These are phyloP conservation scores for Artemisia argyi DNA, from an alignment of 129 eudicot species.

Conservation along the genomic window DNA sequence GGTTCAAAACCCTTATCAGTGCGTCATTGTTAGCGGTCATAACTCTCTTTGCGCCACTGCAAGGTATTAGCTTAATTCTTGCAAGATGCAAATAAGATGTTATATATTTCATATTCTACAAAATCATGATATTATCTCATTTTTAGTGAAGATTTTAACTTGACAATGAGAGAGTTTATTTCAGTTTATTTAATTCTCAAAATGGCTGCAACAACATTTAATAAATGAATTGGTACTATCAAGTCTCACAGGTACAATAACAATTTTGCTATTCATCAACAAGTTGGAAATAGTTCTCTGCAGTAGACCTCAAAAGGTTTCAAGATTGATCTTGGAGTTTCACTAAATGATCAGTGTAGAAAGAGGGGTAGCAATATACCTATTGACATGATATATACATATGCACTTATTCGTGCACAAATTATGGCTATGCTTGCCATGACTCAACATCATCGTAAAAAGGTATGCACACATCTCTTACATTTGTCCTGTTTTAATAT, in stretches of 20 bases:
- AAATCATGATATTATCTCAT: too few relatives aligned
- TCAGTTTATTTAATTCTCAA: too few relatives aligned
- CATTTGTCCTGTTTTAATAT: too few relatives aligned
- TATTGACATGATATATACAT: conserved; percentile 77
- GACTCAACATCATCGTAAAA: conserved; percentile 87
- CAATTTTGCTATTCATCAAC: conserved; percentile 45
- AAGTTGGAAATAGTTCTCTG: conserved; percentile 37
- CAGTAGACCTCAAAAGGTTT: conserved; percentile 47
- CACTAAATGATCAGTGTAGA: conserved; percentile 33
- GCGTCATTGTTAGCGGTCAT: too few relatives aligned
- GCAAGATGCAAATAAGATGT: too few relatives aligned
- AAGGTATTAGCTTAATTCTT: too few relatives aligned
- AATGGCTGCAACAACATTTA: conserved; percentile 77
- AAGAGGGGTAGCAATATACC: conserved; percentile 74
- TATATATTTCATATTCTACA: too few relatives aligned
- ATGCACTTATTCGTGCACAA: conserved; percentile 90
- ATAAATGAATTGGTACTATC: conserved; percentile 52
- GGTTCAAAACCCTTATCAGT: too few relatives aligned
- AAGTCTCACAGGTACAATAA: conserved; percentile 41
- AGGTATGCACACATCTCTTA: conserved; percentile 39
- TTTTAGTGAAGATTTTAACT: too few relatives aligned
- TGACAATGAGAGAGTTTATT: too few relatives aligned
- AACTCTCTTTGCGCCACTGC: too few relatives aligned
- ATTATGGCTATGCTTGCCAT: conserved; percentile 99
- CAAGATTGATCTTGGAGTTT: conserved; percentile 37